Evolutionary conservation across 306 rosid species (phyloP).

Genomic region (Notholithocarpus densiflorus): DNA sequence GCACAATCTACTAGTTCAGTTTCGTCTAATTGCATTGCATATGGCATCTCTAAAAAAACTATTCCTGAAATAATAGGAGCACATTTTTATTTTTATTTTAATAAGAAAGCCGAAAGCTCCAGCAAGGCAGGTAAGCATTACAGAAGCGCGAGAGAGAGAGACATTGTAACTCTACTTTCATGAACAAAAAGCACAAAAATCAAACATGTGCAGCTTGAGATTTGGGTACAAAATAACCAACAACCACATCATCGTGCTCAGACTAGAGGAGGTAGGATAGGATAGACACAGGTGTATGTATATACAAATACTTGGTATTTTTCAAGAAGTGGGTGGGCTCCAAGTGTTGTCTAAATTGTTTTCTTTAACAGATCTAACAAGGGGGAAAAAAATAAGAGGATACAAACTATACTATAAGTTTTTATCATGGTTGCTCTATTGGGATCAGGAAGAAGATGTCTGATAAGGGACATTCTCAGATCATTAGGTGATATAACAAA

Average conservation of each 20-base stretch:
- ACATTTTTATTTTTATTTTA: too few species aligned
- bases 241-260: not conserved
- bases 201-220: not conserved
- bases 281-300: conserved; percentile 12
- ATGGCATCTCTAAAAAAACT: too few species aligned
- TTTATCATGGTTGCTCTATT: conserved; percentile 81
- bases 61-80: too few species aligned
- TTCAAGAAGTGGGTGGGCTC: conserved; percentile 6
- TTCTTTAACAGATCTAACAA: conserved; percentile 20
- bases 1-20: too few species aligned
- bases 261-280: not conserved
- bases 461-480: conserved; percentile 78
- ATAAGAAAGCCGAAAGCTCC: too few species aligned
- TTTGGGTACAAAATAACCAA: not conserved
- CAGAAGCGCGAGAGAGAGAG: not conserved
- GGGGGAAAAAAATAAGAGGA: not conserved
- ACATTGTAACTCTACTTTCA: not conserved
- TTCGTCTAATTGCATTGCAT: too few species aligned
- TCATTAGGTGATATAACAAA: conserved; percentile 82
- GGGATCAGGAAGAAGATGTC: conserved; percentile 84
- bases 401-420: conserved; percentile 49
- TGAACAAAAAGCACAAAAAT: not conserved
- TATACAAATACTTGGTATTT: conserved; percentile 20
- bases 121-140: not conserved
- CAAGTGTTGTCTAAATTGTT: conserved; percentile 35